These are phyloP conservation scores for Cytospora schulzeri DNA, from an alignment of 2,329 filamentous ascomycete genomes.

Conservation along the genomic window DNA sequence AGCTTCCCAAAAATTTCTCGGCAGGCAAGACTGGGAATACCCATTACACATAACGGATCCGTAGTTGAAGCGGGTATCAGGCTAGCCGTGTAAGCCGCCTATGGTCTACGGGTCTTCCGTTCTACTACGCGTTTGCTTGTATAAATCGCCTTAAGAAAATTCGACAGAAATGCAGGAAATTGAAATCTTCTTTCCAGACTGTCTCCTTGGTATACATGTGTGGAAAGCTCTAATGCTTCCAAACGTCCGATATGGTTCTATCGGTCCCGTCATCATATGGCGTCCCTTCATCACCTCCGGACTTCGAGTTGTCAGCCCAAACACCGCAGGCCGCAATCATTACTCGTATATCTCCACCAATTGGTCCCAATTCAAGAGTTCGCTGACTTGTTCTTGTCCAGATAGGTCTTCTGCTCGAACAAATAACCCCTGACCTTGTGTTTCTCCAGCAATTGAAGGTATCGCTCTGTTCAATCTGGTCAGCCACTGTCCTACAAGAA, in stretches of 20 bases:
- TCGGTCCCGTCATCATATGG: neutral
- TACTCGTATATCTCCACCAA: neutral
- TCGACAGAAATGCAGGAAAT: neutral
- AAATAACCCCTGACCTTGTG: constrained; percentile 78
- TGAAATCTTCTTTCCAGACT: neutral
- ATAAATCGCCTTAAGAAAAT: neutral
- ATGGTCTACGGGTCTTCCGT: neutral
- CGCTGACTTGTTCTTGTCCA: constrained; percentile 47
- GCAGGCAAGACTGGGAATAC: constrained; percentile 19
- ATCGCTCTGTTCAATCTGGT: constrained; percentile 61
- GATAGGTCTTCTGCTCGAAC: constrained; percentile 78
- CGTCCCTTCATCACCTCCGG: neutral
- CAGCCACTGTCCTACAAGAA: constrained; percentile 10
- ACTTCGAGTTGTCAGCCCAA: neutral
- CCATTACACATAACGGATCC: neutral
- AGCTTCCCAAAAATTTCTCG: constrained; percentile 29
- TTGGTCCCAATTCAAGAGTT: neutral
- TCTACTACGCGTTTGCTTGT: neutral
- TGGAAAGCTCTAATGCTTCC: constrained; percentile 1
- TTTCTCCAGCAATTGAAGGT: constrained; percentile 75
- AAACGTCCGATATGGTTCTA: constrained; percentile 8
- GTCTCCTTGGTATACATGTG: constrained; percentile 14
- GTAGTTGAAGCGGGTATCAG: neutral
- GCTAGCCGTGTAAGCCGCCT: neutral
- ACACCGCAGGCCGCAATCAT: neutral